Conservation (phyloP, 2,329 filamentous ascomycete genomes). For the Grosmannia penicillata region DNA sequence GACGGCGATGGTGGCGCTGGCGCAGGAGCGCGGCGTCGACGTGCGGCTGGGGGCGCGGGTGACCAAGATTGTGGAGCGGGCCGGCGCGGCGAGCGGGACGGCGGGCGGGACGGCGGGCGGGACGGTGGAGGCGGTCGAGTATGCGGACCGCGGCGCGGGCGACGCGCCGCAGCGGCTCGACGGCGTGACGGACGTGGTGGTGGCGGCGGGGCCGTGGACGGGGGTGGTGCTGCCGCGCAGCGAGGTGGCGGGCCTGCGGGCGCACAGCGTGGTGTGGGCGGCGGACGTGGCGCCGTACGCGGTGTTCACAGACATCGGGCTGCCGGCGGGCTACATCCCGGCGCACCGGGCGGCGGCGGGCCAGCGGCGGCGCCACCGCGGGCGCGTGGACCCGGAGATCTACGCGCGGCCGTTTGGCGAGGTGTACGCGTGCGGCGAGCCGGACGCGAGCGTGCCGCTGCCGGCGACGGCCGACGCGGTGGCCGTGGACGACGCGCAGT, state of each 20-base stretch:
- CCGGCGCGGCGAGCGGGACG: not conserved
- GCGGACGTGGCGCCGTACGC: constrained; percentile 57
- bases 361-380: constrained; percentile 37
- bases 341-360: constrained; percentile 30
- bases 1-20: constrained; percentile 64
- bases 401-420: constrained; percentile 82
- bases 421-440: constrained; percentile 86
- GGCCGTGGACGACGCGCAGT: constrained; percentile 57
- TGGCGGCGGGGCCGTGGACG: constrained; percentile 49
- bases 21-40: constrained; percentile 51
- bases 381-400: constrained; percentile 73
- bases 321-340: constrained; percentile 50
- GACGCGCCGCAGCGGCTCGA: constrained; percentile 20
- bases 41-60: constrained; percentile 54
- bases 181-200: constrained; percentile 37
- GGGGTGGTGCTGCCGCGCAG: constrained; percentile 39
- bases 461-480: constrained; percentile 66
- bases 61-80: constrained; percentile 42
- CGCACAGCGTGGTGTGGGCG: constrained; percentile 51
- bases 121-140: constrained; percentile 43
- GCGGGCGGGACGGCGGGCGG: too few relatives aligned
- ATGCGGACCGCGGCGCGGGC: constrained; percentile 31
- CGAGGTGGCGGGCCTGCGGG: constrained; percentile 42
- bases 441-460: constrained; percentile 60
- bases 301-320: constrained; percentile 72